Conservation (phyloP, 1,139 yeast species). For the Suhomyces maxii region DNA sequence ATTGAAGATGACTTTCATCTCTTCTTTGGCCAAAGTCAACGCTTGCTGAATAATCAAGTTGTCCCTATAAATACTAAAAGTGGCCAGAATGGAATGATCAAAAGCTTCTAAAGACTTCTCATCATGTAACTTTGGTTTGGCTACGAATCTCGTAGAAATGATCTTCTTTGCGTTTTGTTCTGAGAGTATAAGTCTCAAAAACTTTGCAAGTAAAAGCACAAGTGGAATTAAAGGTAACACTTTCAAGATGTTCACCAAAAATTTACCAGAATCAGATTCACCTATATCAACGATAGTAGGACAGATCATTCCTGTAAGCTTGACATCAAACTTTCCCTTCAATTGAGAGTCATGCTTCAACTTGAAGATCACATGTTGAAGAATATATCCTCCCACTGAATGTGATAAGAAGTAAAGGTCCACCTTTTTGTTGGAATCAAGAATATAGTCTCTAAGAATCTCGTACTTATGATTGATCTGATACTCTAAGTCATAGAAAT, state of each 20-base stretch:
- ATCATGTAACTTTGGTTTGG: constrained; percentile 21
- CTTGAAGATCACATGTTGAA: constrained; percentile 46
- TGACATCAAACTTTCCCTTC: constrained; percentile 20
- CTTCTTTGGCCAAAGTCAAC: constrained; percentile 57
- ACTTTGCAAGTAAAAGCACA: constrained; percentile 20
- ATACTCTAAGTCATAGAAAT: constrained; percentile 41
- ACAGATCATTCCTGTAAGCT: constrained; percentile 58
- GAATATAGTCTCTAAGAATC: constrained; percentile 34
- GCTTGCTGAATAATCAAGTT: constrained; percentile 50
- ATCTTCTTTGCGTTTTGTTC: constrained; percentile 20
- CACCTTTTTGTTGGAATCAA: constrained; percentile 19
- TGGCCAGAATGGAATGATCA: constrained; percentile 43
- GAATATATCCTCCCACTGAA: constrained; percentile 61
- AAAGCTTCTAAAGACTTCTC: constrained; percentile 27
- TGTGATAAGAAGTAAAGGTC: constrained; percentile 55
- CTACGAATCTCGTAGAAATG: constrained; percentile 23
- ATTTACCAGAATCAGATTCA: constrained; percentile 49
- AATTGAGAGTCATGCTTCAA: constrained; percentile 24
- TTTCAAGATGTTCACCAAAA: constrained; percentile 31
- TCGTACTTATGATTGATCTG: constrained; percentile 52
- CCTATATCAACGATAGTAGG: constrained; percentile 64
- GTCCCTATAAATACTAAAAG: constrained; percentile 41
- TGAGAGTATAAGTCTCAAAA: constrained; percentile 25
- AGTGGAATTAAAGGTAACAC: constrained; percentile 35
- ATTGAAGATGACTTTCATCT: constrained; percentile 48